Evolutionary conservation across 1,284 basidiomycete species (phyloP).

Genomic region (Heimioporus punctisporus): DNA sequence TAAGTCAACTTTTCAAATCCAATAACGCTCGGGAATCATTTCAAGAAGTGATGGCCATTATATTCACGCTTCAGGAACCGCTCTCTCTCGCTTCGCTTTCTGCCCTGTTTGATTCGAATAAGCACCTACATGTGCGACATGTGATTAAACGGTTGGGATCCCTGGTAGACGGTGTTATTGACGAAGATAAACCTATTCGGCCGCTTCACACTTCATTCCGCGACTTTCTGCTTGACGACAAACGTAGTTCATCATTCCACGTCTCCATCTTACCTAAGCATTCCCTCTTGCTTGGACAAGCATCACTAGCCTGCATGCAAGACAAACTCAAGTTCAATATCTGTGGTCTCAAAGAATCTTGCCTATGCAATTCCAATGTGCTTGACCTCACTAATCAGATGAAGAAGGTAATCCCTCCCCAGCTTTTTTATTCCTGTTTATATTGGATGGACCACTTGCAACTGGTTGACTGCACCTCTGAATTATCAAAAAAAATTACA

Average conservation of each 20-base stretch:
- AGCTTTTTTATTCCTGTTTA: neutral
- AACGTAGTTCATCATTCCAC: neutral
- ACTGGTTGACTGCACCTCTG: no score
- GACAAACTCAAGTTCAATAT: neutral
- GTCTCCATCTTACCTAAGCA: neutral
- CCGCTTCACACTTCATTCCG: neutral
- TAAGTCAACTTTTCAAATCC: neutral
- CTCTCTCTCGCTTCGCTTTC: neutral
- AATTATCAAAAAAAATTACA: no score
- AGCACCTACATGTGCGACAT: neutral
- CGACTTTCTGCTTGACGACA: neutral
- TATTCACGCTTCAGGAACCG: neutral
- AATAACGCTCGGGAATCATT: neutral
- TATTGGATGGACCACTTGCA: no score
- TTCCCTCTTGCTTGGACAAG: neutral
- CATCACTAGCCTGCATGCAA: neutral
- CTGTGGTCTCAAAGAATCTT: no score
- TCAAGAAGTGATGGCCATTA: neutral
- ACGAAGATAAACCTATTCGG: neutral
- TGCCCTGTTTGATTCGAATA: neutral
- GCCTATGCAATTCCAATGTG: no score
- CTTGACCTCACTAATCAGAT: no score
- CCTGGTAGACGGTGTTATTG: neutral
- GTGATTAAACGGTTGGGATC: neutral
- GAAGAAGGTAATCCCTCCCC: no score